A percentile compares a stretch with the other conserved stretches of the same genome.
phyloP scores from a whole-genome alignment of 2,329 filamentous ascomycete species.

The Colletotrichum orbiculare region DNA sequence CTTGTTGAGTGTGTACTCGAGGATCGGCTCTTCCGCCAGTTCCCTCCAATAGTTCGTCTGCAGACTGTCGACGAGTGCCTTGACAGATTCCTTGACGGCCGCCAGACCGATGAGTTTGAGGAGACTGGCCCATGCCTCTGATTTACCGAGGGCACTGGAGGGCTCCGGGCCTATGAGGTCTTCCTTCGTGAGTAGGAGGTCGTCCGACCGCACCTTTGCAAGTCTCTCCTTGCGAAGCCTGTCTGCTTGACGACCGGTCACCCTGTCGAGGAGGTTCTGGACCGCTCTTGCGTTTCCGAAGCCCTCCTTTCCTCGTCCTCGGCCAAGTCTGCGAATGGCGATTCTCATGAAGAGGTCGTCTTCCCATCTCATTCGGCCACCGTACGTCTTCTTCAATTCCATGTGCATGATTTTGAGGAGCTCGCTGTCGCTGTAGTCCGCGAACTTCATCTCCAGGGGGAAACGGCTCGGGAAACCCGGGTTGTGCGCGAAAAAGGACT shows the following conservation, averaged over 20 bases:
- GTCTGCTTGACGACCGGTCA: constrained; percentile 68
- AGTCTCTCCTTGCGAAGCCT: constrained; percentile 63
- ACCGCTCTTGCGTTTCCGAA: constrained; percentile 80
- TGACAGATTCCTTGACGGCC: constrained; percentile 71
- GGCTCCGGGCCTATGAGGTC: constrained; percentile 80
- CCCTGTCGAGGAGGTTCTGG: constrained; percentile 68
- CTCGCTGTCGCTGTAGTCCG: constrained; percentile 75
- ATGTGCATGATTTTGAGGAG: constrained; percentile 69
- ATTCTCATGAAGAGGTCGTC: constrained; percentile 74
- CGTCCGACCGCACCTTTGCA: constrained; percentile 56
- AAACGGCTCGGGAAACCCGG: constrained; percentile 77
- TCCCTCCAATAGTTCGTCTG: constrained; percentile 74
- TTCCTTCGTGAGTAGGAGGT: constrained; percentile 70
- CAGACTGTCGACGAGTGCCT: constrained; percentile 69
- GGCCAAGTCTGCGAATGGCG: constrained; percentile 68
- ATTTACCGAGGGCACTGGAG: constrained; percentile 59
- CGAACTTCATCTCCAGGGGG: constrained; percentile 72
- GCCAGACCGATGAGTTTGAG: constrained; percentile 68
- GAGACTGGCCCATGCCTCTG: constrained; percentile 67
- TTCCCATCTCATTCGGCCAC: constrained; percentile 67
- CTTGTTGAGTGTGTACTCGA: constrained; percentile 73
- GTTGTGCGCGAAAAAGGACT: constrained; percentile 80
- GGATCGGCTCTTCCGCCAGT: constrained; percentile 66
- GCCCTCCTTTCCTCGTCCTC: constrained; percentile 70
- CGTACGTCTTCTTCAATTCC: constrained; percentile 65